These are phyloP conservation scores for Wickerhamomyces sp. DNA, from an alignment of 1,139 yeast genomes.

Conservation along the genomic window DNA sequence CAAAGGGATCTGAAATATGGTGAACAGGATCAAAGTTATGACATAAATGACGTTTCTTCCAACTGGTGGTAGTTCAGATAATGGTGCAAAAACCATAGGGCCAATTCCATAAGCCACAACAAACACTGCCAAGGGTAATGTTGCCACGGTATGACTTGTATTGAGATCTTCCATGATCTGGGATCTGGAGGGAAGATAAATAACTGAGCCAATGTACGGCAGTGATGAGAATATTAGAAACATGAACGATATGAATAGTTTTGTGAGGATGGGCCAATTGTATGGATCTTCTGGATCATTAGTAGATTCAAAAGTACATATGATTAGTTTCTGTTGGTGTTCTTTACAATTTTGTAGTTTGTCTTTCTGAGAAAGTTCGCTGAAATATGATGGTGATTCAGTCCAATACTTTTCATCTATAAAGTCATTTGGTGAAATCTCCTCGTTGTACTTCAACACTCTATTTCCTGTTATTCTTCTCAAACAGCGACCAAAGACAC, in stretches of 20 bases:
- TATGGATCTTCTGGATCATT: constrained; percentile 55
- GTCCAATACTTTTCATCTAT: too few species aligned
- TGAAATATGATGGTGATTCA: too few species aligned
- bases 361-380: too few species aligned
- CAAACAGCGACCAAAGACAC: too few species aligned
- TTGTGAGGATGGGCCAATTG: constrained; percentile 45
- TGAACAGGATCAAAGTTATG: constrained; percentile 46
- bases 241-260: constrained; percentile 34
- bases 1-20: constrained; percentile 54
- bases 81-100: constrained; percentile 49
- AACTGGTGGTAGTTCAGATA: constrained; percentile 43
- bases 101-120: constrained; percentile 56
- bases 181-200: constrained; percentile 51
- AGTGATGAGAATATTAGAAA: constrained; percentile 43
- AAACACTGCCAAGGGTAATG: constrained; percentile 49
- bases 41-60: constrained; percentile 55
- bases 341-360: too few species aligned
- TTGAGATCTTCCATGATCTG: constrained; percentile 38
- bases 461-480: too few species aligned
- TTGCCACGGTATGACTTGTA: constrained; percentile 39
- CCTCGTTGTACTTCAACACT: too few species aligned
- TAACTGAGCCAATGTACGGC: constrained; percentile 59
- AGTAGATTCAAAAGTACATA: constrained; percentile 28
- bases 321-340: too few species aligned
- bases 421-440: too few species aligned